These are phyloP conservation scores for Globisporangium abappressorium DNA, from an alignment of 352 stramenopile species.

Conservation along the genomic window DNA sequence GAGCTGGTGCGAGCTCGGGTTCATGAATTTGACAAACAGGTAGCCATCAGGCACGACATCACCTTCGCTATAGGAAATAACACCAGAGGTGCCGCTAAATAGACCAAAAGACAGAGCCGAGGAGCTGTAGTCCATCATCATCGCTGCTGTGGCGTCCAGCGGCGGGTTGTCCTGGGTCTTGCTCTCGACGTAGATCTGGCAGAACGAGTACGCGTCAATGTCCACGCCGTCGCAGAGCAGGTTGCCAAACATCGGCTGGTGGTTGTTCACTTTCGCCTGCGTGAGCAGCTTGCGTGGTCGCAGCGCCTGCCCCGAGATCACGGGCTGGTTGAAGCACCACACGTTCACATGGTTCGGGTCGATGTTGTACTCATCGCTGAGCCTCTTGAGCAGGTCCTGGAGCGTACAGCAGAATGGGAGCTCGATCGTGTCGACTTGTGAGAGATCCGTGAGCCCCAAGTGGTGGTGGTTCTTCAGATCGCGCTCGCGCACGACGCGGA, in stretches of 20 bases:
- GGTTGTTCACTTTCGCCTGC: conserved; percentile 30
- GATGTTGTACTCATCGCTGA: conserved; percentile 31
- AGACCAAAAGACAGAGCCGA: background rate
- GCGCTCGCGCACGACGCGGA: conserved; percentile 60
- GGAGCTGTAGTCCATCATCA: conserved; percentile 11
- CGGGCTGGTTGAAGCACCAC: conserved; percentile 80
- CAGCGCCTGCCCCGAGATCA: conserved; percentile 68
- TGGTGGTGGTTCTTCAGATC: conserved; percentile 49
- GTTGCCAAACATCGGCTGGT: conserved; percentile 61
- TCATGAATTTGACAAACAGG: conserved; percentile 68
- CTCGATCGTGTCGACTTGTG: conserved; percentile 40
- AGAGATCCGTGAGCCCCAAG: conserved; percentile 57
- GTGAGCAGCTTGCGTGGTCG: conserved; percentile 69
- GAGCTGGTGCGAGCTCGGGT: conserved; percentile 35
- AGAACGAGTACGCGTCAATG: conserved; percentile 83
- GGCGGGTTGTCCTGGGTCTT: conserved; percentile 28
- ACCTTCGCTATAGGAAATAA: background rate
- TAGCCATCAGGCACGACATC: conserved; percentile 26
- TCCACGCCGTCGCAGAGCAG: conserved; percentile 74
- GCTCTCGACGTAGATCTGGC: conserved; percentile 69
- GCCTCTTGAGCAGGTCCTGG: conserved; percentile 41
- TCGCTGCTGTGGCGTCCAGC: conserved; percentile 24
- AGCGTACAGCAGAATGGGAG: conserved; percentile 71
- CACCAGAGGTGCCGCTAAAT: background rate
- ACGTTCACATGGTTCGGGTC: conserved; percentile 32